phyloP scores from a whole-genome alignment of 805 yeast species.

The Teunomyces stri region DNA sequence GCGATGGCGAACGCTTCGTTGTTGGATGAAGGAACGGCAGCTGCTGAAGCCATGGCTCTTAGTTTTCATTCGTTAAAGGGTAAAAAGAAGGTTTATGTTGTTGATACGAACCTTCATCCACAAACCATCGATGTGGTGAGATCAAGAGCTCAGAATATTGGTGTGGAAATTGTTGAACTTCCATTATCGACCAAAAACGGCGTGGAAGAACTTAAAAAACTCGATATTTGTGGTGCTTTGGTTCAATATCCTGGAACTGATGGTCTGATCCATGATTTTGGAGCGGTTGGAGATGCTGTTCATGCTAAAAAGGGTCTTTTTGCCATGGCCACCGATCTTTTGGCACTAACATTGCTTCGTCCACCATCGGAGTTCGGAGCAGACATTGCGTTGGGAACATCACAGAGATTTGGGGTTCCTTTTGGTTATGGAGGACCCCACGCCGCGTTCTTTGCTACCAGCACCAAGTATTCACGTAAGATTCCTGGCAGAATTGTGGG shows the following conservation, averaged over 20 bases:
- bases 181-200: conserved; percentile 45
- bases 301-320: conserved; percentile 74
- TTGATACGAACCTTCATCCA: conserved; percentile 75
- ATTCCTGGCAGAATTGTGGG: conserved; percentile 97
- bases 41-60: conserved; percentile 93
- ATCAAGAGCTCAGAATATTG: conserved; percentile 75
- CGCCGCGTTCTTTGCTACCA: conserved; percentile 93
- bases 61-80: conserved; percentile 65
- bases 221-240: conserved; percentile 69
- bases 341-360: conserved; percentile 81
- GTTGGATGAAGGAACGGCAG: conserved; percentile 95
- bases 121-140: conserved; percentile 80
- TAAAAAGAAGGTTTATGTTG: conserved; percentile 65
- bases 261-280: conserved; percentile 57
- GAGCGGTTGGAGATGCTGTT: conserved; percentile 57
- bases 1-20: conserved; percentile 94
- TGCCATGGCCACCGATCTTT: conserved; percentile 85
- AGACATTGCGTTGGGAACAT: conserved; percentile 86
- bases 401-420: conserved; percentile 97
- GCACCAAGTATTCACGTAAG: conserved; percentile 77
- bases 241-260: conserved; percentile 90
- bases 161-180: conserved; percentile 59
- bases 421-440: conserved; percentile 99
- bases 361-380: conserved; percentile 88
- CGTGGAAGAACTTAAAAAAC: conserved; percentile 21